Conservation (phyloP, 768 basidiomycete genomes). For the Pleurotus eryngii region DNA sequence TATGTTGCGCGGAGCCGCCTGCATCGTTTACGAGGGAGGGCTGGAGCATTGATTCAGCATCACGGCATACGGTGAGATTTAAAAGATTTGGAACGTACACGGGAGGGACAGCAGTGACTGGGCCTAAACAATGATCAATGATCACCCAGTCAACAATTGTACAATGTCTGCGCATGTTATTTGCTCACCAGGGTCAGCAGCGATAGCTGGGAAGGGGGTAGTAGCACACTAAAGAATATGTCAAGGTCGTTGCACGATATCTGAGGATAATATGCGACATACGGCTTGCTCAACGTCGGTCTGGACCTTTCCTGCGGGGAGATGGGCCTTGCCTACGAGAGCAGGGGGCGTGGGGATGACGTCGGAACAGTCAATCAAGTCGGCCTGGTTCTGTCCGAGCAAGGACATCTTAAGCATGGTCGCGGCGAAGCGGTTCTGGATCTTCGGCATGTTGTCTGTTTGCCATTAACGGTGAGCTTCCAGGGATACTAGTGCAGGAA, state of each 20-base stretch:
- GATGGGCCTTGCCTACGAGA: slow-evolving; percentile 22
- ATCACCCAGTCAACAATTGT: background rate
- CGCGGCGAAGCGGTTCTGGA: slow-evolving; percentile 31
- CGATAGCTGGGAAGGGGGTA: slow-evolving; percentile 31
- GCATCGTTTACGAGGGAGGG: background rate
- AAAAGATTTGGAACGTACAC: background rate
- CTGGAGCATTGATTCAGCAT: background rate
- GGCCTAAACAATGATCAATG: background rate
- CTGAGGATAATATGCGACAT: background rate
- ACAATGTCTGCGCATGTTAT: background rate
- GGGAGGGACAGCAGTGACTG: background rate
- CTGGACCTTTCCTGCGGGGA: slow-evolving; percentile 28
- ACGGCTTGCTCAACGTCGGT: slow-evolving; percentile 28
- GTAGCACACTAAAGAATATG: slow-evolving; percentile 24
- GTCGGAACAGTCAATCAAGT: slow-evolving; percentile 41
- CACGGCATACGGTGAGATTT: background rate
- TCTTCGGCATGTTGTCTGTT: slow-evolving; percentile 26
- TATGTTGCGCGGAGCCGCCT: background rate
- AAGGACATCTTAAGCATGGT: slow-evolving; percentile 43
- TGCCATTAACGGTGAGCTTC: background rate
- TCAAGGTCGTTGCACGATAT: slow-evolving; percentile 18
- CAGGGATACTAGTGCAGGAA: too few species aligned
- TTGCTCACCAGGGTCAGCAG: slow-evolving; percentile 22
- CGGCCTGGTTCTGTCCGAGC: slow-evolving; percentile 33
- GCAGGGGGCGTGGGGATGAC: slow-evolving; percentile 35